These are phyloP conservation scores for Fusarium praegraminearum DNA, from an alignment of 2,329 filamentous ascomycete genomes.

Conservation along the genomic window DNA sequence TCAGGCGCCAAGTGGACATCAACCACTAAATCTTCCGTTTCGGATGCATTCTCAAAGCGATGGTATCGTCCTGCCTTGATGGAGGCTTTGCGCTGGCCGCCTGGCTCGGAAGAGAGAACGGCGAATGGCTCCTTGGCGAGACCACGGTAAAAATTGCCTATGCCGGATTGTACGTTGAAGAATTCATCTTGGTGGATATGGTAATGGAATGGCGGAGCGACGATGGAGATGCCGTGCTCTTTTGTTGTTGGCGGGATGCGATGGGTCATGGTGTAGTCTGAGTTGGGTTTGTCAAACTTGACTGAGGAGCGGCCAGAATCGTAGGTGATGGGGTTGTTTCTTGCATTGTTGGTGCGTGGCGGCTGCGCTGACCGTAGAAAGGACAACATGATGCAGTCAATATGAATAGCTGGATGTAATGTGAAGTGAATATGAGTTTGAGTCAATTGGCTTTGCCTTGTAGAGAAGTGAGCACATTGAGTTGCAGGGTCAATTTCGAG, in stretches of 20 bases:
- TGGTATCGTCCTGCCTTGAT: constrained; percentile 15
- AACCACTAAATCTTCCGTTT: neutral
- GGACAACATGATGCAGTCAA: neutral
- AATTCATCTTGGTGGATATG: constrained; percentile 19
- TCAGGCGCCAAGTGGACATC: constrained; percentile 13
- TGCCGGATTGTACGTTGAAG: constrained; percentile 11
- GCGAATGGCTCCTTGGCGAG: neutral
- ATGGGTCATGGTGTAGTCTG: constrained; percentile 26
- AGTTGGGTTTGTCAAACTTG: neutral
- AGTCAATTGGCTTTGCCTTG: neutral
- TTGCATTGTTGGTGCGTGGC: constrained; percentile 6
- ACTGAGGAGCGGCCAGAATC: constrained; percentile 14
- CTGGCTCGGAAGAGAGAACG: neutral
- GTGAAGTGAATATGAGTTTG: neutral
- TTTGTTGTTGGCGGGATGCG: constrained; percentile 8
- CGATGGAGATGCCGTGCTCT: constrained; percentile 3
- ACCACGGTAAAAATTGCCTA: constrained; percentile 6
- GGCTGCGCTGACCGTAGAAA: constrained; percentile 2
- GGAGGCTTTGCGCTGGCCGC: constrained; percentile 3
- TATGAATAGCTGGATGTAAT: neutral
- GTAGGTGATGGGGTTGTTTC: constrained; percentile 3
- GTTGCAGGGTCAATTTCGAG: neutral
- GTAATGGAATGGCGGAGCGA: constrained; percentile 11
- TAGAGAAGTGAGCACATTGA: neutral
- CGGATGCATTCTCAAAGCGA: constrained; percentile 14